Base-by-base conservation (phyloP, 169 alveolate species). In the Theileria parva region DNA sequence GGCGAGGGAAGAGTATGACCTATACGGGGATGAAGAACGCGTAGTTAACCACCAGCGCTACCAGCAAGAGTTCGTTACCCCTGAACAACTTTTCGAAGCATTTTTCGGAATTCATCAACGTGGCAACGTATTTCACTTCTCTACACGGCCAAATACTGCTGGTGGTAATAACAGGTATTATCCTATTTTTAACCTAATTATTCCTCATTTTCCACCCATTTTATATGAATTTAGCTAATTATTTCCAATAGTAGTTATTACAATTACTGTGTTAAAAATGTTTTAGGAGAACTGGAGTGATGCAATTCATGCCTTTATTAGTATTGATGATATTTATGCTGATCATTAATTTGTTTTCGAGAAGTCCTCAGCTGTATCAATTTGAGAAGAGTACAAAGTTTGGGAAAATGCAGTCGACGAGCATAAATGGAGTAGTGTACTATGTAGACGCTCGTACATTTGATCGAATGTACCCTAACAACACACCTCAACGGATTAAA, bases 1-100 rank as follows among this genome's bases (percentile, higher is more conserved):
- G 68, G 92, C 92, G 77, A 93, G 97, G 48, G 80, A 85, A 69
- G 87, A 92, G 71, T 95, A 96, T 79, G 98, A 96, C 80, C 73
- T 34, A 0, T 48, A 37, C 30, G 89, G 89, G 12, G 79, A 60
- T 15, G 80, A 37, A 11, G 79, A 48, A 50, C 83, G 59, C n/a
- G 23, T 32, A 2, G 48, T 19, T 37, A 50, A 17, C 59, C 85
- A 34, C n/a, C 30, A n/a, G 21, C n/a, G 50, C n/a, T 53, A 57
- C 61, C 84, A 25, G 61, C 72, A 39, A 34, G 28, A 39, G 5
- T 73, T 63, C 34, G 77, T 78, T 59, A 76, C 90, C 0, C 86
- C 90, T 9, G 86, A 76, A 6, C 74, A 25, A 6, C 65, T 84
- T 13, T 77, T 84, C 65, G 87, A 77, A 32, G 87, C 86, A n/a